Evolutionary conservation across 768 basidiomycete genomes (phyloP).

Genomic region (Tylopilus felleus): DNA sequence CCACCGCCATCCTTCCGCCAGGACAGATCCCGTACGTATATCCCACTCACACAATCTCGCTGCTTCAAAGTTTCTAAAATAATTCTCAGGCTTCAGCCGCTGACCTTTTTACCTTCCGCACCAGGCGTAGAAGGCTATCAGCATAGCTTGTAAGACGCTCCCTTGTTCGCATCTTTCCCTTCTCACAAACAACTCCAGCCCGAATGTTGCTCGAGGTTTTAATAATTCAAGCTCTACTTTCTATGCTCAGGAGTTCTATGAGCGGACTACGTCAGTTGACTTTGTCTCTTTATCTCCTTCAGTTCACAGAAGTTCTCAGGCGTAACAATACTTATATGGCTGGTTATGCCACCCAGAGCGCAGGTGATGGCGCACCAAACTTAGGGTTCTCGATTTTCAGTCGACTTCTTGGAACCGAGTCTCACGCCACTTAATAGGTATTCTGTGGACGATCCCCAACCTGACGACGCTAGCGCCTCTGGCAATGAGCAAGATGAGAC

Average conservation of each 20-base stretch:
- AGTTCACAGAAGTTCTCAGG: conserved; percentile 5
- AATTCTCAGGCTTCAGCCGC: conserved; percentile 5
- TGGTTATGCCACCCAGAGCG: neutral
- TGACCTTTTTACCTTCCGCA: neutral
- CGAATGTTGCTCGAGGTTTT: conserved; percentile 1
- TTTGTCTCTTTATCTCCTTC: neutral
- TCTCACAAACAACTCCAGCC: conserved; percentile 11
- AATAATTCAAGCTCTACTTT: neutral
- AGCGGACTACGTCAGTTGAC: conserved; percentile 13
- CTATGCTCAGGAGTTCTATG: conserved; percentile 8
- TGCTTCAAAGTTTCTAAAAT: neutral
- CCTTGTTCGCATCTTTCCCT: neutral
- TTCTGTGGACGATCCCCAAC: neutral
- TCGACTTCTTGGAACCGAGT: neutral
- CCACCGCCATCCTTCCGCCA: neutral
- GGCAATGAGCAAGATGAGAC: conserved; percentile 2
- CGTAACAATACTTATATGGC: conserved; percentile 2
- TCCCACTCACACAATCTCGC: neutral
- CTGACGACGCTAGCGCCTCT: neutral
- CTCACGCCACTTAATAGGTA: conserved; percentile 19
- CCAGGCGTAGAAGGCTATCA: conserved; percentile 3
- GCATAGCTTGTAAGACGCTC: conserved; percentile 15
- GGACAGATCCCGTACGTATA: conserved; percentile 14
- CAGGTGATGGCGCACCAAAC: conserved; percentile 1
- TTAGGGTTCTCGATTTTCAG: conserved; percentile 16